These are phyloP conservation scores for Xylaria sp. DNA, from an alignment of 2,329 filamentous ascomycete genomes.

Conservation along the genomic window DNA sequence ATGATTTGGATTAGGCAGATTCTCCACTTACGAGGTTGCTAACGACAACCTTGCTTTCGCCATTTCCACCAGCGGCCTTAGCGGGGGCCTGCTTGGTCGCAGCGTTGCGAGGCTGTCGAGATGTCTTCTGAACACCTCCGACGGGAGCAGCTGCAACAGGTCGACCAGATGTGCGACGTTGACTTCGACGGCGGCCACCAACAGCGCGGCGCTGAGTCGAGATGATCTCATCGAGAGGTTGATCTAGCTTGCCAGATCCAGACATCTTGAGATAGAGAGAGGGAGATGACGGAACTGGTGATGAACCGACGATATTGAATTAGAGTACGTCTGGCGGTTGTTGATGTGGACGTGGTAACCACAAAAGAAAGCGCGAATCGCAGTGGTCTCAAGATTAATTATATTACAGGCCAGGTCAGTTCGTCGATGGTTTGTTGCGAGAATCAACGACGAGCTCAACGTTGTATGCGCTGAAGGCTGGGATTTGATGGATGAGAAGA, in stretches of 20 bases:
- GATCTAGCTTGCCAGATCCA: slow-evolving; percentile 82
- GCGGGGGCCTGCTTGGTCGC: slow-evolving; percentile 71
- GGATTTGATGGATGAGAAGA: slow-evolving; percentile 16
- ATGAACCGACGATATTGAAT: slow-evolving; percentile 40
- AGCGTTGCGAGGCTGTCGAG: slow-evolving; percentile 68
- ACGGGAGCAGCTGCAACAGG: slow-evolving; percentile 74
- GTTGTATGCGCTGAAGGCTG: slow-evolving; percentile 4
- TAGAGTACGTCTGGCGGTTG: slow-evolving; percentile 40
- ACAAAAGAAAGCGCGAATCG: background rate
- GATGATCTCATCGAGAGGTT: slow-evolving; percentile 97
- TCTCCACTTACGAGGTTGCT: slow-evolving; percentile 86
- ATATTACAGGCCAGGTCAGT: slow-evolving; percentile 20
- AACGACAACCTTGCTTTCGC: slow-evolving; percentile 96
- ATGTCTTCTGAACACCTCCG: slow-evolving; percentile 86
- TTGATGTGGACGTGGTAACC: slow-evolving; percentile 24
- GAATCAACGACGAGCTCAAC: background rate
- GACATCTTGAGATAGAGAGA: slow-evolving; percentile 73
- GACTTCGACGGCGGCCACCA: slow-evolving; percentile 62
- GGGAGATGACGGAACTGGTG: slow-evolving; percentile 56
- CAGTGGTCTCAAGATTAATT: slow-evolving; percentile 7
- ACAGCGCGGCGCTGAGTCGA: slow-evolving; percentile 74
- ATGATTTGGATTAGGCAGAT: background rate
- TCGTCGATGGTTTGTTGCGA: slow-evolving; percentile 15
- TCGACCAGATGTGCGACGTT: slow-evolving; percentile 64
- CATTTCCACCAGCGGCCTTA: slow-evolving; percentile 69